phyloP scores from a whole-genome alignment of 495 filamentous ascomycete genomes.

The Penicillium ochrochloron region DNA sequence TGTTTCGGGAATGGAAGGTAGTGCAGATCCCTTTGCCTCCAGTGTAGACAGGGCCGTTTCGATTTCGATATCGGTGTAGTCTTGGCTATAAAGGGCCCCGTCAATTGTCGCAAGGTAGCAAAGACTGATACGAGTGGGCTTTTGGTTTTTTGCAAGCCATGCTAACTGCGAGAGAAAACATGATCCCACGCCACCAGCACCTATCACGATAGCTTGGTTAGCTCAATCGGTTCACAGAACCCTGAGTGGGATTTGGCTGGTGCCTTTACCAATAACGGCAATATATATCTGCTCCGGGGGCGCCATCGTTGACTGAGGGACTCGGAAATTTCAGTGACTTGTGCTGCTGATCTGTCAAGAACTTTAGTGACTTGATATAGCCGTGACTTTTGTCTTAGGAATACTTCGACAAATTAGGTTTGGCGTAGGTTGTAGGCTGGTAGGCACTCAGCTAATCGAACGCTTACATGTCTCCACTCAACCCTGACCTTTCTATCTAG shows the following conservation, averaged over 20 bases:
- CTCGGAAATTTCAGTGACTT: background rate
- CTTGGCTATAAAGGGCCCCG: background rate
- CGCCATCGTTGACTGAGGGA: background rate
- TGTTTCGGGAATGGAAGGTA: background rate
- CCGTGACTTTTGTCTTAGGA: background rate
- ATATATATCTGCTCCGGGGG: background rate
- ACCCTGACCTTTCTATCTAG: background rate
- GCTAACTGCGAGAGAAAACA: background rate
- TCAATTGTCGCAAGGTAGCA: background rate
- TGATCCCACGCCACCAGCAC: background rate
- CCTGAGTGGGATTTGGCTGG: no score
- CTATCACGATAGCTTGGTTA: background rate
- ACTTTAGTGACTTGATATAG: background rate
- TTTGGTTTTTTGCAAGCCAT: background rate
- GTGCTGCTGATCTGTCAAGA: background rate
- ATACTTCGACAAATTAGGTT: background rate
- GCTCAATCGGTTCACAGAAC: background rate
- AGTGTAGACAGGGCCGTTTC: background rate
- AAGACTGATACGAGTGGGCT: background rate
- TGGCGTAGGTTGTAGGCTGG: background rate
- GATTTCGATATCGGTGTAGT: background rate
- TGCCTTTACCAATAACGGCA: background rate
- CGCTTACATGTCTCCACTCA: slow-evolving; percentile 2
- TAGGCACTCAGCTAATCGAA: background rate
- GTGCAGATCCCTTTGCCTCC: background rate